Conservation (phyloP, 2,329 filamentous ascomycete genomes). For the Orbilia javanica region DNA sequence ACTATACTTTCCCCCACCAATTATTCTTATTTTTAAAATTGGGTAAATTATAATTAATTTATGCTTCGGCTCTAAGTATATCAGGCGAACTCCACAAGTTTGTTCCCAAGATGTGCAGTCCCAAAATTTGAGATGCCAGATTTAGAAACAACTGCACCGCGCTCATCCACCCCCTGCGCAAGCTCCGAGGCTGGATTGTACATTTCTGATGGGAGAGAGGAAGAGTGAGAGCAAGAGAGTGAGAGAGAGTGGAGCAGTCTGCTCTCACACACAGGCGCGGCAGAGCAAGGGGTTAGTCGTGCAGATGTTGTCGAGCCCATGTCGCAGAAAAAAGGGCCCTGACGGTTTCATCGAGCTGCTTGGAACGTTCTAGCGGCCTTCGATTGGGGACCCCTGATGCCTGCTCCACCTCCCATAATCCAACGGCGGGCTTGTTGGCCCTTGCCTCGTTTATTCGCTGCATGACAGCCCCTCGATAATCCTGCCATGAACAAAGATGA, state of each 20-base stretch:
- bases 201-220: slow-evolving; percentile 5
- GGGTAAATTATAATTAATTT: slow-evolving; percentile 49
- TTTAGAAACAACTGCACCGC: slow-evolving; percentile 51
- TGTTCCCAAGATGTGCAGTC: slow-evolving; percentile 9
- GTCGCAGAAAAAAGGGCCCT: slow-evolving; percentile 47
- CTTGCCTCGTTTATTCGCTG: slow-evolving; percentile 26
- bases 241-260: slow-evolving; percentile 15
- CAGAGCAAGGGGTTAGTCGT: slow-evolving; percentile 37
- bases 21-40: slow-evolving; percentile 48
- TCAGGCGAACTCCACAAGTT: slow-evolving; percentile 40
- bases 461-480: slow-evolving; percentile 38
- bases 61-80: slow-evolving; percentile 28
- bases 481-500: slow-evolving; percentile 43
- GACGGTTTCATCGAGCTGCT: slow-evolving; percentile 55
- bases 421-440: slow-evolving; percentile 36
- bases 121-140: slow-evolving; percentile 52
- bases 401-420: slow-evolving; percentile 41
- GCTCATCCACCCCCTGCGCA: slow-evolving; percentile 29
- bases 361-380: slow-evolving; percentile 58
- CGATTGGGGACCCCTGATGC: slow-evolving; percentile 47
- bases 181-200: slow-evolving; percentile 31
- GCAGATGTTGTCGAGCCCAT: slow-evolving; percentile 29
- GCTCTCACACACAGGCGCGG: slow-evolving; percentile 40
- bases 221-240: background rate
- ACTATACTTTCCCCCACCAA: background rate